phyloP scores from a whole-genome alignment of 2,329 filamentous ascomycete species.

The Pleomassaria siparia region DNA sequence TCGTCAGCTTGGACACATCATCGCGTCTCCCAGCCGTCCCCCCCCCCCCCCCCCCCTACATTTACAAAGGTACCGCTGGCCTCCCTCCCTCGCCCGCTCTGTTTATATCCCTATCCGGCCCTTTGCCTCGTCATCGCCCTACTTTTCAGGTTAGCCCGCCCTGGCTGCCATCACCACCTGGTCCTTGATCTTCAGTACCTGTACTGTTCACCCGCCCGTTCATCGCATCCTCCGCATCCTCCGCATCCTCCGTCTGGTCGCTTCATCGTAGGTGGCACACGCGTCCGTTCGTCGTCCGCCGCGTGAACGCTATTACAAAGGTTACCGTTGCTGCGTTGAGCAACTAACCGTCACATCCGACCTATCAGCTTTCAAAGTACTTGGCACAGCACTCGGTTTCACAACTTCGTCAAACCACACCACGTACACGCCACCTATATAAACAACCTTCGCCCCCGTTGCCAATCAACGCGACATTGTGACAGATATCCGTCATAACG shows the following conservation, averaged over 20 bases:
- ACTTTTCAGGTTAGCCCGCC: slow-evolving; percentile 18
- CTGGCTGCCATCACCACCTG: slow-evolving; percentile 14
- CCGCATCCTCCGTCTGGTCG: slow-evolving; percentile 18
- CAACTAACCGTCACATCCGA: too few species aligned
- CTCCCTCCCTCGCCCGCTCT: neutral
- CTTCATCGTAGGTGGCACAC: slow-evolving; percentile 10
- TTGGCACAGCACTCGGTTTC: slow-evolving; percentile 26
- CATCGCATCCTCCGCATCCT: slow-evolving; percentile 7
- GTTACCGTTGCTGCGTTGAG: neutral
- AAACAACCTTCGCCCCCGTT: slow-evolving; percentile 8
- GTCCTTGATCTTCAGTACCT: too few species aligned
- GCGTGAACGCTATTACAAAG: slow-evolving; percentile 14
- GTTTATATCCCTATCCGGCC: neutral
- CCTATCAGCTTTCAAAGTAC: slow-evolving; percentile 28
- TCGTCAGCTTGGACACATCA: too few species aligned
- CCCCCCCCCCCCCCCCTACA: neutral
- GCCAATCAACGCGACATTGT: slow-evolving; percentile 12
- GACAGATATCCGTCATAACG: slow-evolving; percentile 24
- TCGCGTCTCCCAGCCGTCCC: too few species aligned
- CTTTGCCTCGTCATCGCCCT: neutral
- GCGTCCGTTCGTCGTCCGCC: slow-evolving; percentile 18
- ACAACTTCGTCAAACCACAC: slow-evolving; percentile 17
- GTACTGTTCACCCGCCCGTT: too few species aligned
- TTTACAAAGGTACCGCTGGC: neutral
- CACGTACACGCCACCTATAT: slow-evolving; percentile 27